phyloP scores from a whole-genome alignment of 1,139 yeast species.

The Hanseniaspora sp. region DNA sequence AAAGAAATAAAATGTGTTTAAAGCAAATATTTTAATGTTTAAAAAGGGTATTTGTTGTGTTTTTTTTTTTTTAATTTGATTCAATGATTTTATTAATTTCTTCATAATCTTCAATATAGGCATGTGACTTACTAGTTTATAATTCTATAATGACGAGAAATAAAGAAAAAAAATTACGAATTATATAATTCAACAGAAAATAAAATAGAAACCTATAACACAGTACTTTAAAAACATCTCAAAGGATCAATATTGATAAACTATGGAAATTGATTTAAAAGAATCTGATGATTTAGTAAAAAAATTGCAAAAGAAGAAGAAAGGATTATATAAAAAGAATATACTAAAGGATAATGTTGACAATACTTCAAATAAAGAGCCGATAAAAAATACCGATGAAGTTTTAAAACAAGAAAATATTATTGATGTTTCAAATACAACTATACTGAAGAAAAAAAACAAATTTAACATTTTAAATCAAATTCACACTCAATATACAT shows the following conservation, averaged over 20 bases:
- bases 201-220: not conserved
- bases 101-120: too few species aligned
- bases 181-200: too few species aligned
- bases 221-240: not conserved
- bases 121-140: too few species aligned
- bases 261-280: not conserved
- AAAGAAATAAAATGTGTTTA: not conserved
- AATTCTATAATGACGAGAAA: too few species aligned
- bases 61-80: too few species aligned
- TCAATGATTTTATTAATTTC: not conserved
- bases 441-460: constrained; percentile 1
- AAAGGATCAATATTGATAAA: not conserved
- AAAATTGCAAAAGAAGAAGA: constrained; percentile 7
- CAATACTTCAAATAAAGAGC: not conserved
- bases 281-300: constrained; percentile 1
- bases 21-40: too few species aligned
- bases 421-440: not conserved
- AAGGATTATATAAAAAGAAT: not conserved
- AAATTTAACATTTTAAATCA: not conserved
- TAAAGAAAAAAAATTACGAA: too few species aligned
- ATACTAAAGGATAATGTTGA: not conserved
- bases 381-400: not conserved
- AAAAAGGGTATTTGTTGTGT: too few species aligned
- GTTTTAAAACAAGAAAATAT: not conserved
- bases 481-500: not conserved